Conservation (phyloP, 2,329 filamentous ascomycete genomes). For the Paecilomyces fulvus region DNA sequence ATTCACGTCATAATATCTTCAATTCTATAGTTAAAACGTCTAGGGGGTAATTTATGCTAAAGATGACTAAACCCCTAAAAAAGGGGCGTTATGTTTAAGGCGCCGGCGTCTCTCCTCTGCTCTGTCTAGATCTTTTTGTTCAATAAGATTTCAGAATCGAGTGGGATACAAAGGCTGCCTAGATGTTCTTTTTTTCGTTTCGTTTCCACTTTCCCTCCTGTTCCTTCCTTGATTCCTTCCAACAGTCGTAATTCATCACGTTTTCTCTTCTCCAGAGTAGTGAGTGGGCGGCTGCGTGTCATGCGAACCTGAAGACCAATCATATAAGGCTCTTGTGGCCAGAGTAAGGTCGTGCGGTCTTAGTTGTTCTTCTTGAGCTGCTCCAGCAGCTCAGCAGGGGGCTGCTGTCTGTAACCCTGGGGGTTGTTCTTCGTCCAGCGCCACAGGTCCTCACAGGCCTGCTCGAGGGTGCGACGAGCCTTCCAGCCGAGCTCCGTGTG, state of each 20-base stretch:
- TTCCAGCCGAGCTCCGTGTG: conserved; percentile 89
- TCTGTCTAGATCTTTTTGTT: not conserved
- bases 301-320: not conserved
- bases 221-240: not conserved
- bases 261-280: conserved; percentile 10
- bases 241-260: not conserved
- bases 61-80: not conserved
- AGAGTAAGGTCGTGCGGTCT: not conserved
- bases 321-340: not conserved
- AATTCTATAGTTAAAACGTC: not conserved
- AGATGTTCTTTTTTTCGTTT: not conserved
- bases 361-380: conserved; percentile 24
- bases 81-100: not conserved
- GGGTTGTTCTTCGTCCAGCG: conserved; percentile 97
- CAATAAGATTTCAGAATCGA: not conserved
- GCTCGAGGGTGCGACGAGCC: conserved; percentile 80
- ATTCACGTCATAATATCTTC: not conserved
- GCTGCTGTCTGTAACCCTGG: conserved; percentile 83
- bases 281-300: not conserved
- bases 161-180: not conserved
- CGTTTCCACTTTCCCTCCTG: not conserved
- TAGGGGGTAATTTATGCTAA: not conserved
- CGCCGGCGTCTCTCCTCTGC: not conserved
- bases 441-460: conserved; percentile 92
- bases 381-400: conserved; percentile 73